Base-by-base conservation (phyloP, 176 grass and related monocot genomes). In the Pontederia crassipes region DNA sequence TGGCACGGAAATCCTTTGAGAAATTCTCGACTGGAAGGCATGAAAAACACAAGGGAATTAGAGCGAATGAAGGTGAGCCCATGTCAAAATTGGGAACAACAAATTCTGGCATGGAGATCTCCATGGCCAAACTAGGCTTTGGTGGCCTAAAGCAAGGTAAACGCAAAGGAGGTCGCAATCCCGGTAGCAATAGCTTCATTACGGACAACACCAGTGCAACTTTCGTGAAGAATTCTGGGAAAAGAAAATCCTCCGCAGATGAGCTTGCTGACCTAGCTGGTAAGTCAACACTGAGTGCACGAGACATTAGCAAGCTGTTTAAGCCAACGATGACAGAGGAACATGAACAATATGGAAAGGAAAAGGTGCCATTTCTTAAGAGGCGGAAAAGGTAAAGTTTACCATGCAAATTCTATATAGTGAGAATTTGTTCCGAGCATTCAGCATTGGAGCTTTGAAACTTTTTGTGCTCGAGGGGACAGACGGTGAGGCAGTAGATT, bases 221-320 rank as follows among this genome's bases (percentile, higher is more conserved):
- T 28, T 87, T 85, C 75, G 67, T 82, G 48, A 83, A 77, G 67
- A 60, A 77, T 28, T 46, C 61, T 8, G 77, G 71, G 10, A 92
- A 88, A 73, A 73, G 78, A 56, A 80, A 81, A 79, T 83, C 71
- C 6, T 50, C 61, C 27, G 72, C 66, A 4, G 26, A 62, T 35
- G 77, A 91, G 72, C 83, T 91, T 59, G 88, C 88, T 14, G 83
- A 85, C 73, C 74, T 98, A 60, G 93, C 84, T 61, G 62, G 71
- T 52, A 92, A 98, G 70, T 78, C 83, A 58, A 85, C 74, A 75
- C 70, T 92, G 56, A 83, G 47, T 16, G 81, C 77, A 40, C 74
- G 71, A 35, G 93, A 98, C 67, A 79, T 92, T 48, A 77, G 72
- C 48, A 82, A 75, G 66, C 78, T 98, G 27, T 72, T 92, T 35